phyloP scores from a whole-genome alignment of 495 filamentous ascomycete species.

The Viridothelium virens region DNA sequence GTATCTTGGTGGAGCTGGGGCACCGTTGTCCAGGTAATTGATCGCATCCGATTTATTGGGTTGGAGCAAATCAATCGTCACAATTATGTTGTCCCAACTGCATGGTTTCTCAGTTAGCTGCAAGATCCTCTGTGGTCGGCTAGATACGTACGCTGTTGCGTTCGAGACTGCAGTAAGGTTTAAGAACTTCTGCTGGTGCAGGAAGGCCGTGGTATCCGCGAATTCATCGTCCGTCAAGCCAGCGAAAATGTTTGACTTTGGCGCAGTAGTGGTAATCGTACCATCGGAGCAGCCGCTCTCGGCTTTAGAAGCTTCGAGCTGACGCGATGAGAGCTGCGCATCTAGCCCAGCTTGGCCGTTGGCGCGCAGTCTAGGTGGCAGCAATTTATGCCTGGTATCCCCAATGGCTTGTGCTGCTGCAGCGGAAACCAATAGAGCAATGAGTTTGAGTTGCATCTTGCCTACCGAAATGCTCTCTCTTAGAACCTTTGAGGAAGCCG shows the following conservation, averaged over 20 bases:
- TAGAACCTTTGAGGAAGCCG: neutral
- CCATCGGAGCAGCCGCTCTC: slow-evolving; percentile 2
- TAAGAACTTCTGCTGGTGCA: slow-evolving; percentile 16
- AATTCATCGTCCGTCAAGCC: slow-evolving; percentile 21
- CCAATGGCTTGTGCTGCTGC: slow-evolving; percentile 8
- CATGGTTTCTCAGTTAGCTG: neutral
- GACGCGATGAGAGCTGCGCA: neutral
- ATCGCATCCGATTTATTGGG: slow-evolving; percentile 49
- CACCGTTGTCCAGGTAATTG: slow-evolving; percentile 38
- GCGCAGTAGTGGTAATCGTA: slow-evolving; percentile 14
- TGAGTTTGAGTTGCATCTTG: slow-evolving; percentile 1
- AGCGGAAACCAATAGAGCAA: slow-evolving; percentile 3
- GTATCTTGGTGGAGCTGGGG: slow-evolving; percentile 38
- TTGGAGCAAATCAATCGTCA: slow-evolving; percentile 41
- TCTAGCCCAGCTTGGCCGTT: neutral
- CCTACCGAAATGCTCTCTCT: neutral
- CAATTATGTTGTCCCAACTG: slow-evolving; percentile 22
- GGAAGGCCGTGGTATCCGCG: slow-evolving; percentile 19
- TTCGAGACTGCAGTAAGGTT: slow-evolving; percentile 22
- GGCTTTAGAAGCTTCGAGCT: neutral
- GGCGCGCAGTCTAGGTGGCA: neutral
- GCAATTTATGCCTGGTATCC: neutral
- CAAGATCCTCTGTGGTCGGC: neutral
- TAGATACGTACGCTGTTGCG: slow-evolving; percentile 14
- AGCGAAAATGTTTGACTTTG: slow-evolving; percentile 22